Percentiles rank a stretch among this genome's conserved stretches.
These are phyloP conservation scores for Boletellus emodensis DNA, from an alignment of 768 basidiomycete species.

Conservation along the genomic window DNA sequence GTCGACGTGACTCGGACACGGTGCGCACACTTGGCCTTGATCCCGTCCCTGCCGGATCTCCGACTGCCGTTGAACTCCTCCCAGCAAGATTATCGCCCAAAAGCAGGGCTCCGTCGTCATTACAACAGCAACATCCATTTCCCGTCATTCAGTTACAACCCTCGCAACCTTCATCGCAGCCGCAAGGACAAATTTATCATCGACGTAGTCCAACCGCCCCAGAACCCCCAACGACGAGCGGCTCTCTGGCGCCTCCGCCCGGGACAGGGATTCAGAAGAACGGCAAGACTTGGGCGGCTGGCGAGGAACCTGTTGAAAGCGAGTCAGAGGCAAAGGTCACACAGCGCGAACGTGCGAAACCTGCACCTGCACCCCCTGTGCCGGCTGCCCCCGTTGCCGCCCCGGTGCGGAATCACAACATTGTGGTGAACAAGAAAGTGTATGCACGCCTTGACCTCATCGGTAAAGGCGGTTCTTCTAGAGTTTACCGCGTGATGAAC, in stretches of 20 bases:
- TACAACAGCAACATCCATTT: conserved; percentile 27
- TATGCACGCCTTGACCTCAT: conserved; percentile 87
- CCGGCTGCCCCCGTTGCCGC: conserved; percentile 15
- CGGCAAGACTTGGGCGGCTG: conserved; percentile 45
- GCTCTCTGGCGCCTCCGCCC: conserved; percentile 16
- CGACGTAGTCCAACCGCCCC: conserved; percentile 69
- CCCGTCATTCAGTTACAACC: conserved; percentile 24
- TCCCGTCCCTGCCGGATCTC: conserved; percentile 41
- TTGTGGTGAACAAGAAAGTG: conserved; percentile 60
- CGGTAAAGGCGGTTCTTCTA: conserved; percentile 93
- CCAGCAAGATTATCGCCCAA: conserved; percentile 32
- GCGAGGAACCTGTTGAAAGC: conserved; percentile 40
- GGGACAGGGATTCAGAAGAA: conserved; percentile 21
- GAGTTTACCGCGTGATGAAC: conserved; percentile 88
- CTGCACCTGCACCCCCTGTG: conserved; percentile 35
- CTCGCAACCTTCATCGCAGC: conserved; percentile 17
- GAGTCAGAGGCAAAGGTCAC: conserved; percentile 29
- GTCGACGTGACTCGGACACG: conserved; percentile 74
- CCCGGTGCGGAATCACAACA: conserved; percentile 39
- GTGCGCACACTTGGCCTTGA: conserved; percentile 48
- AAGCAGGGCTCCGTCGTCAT: conserved; percentile 16
- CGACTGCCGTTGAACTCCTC: conserved; percentile 49
- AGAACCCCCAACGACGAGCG: conserved; percentile 49
- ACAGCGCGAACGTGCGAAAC: conserved; percentile 27
- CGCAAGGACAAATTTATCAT: conserved; percentile 41